A percentile compares a stretch with the other conserved stretches of the same genome.
Conservation (phyloP, 768 basidiomycete genomes). For the Podaxis sp. region DNA sequence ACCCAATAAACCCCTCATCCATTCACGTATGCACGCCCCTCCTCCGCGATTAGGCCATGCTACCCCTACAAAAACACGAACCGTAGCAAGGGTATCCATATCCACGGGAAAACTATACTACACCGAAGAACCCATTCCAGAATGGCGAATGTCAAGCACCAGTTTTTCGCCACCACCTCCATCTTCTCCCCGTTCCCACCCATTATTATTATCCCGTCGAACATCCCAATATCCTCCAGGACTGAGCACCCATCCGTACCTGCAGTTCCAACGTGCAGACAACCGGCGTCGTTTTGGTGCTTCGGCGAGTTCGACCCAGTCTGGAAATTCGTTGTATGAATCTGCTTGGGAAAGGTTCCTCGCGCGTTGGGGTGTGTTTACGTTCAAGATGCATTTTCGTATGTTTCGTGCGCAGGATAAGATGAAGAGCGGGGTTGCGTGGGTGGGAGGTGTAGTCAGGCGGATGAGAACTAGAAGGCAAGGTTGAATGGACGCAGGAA, state of each 20-base stretch:
- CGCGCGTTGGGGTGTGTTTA: conserved; percentile 12
- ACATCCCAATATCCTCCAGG: background rate
- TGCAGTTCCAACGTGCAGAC: background rate
- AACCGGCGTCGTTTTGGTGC: background rate
- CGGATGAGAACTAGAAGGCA: conserved; percentile 1
- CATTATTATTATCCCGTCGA: background rate
- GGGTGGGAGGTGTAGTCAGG: conserved; percentile 8
- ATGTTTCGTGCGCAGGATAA: conserved; percentile 15
- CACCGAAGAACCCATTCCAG: conserved; percentile 3
- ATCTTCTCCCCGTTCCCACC: background rate
- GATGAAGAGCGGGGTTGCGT: conserved; percentile 12
- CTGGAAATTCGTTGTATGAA: background rate
- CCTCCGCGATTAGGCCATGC: background rate
- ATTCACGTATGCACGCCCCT: background rate
- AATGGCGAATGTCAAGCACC: background rate
- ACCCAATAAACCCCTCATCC: background rate
- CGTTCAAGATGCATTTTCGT: conserved; percentile 10
- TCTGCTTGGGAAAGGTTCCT: conserved; percentile 2
- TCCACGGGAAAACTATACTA: conserved; percentile 12
- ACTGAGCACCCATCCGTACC: background rate
- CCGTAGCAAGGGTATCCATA: conserved; percentile 6
- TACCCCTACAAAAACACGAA: conserved; percentile 1
- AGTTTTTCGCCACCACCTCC: conserved; percentile 12
- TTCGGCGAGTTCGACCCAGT: background rate
- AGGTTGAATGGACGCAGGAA: background rate